These are phyloP conservation scores for Auriscalpium vulgare DNA, from an alignment of 768 basidiomycete genomes.

Conservation along the genomic window DNA sequence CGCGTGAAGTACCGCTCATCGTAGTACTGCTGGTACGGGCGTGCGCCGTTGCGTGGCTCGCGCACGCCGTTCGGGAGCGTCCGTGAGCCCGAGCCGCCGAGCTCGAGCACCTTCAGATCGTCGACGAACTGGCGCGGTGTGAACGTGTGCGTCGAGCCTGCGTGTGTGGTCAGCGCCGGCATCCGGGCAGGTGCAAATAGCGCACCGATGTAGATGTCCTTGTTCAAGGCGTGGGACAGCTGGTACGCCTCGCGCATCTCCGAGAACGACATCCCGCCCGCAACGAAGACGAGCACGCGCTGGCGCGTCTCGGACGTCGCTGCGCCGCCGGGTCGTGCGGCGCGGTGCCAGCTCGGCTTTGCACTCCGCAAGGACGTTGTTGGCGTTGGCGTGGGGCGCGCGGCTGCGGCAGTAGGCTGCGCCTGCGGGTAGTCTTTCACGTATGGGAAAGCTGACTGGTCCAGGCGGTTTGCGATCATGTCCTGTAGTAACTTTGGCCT, in stretches of 20 bases:
- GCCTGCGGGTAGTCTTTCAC: slow-evolving; percentile 69
- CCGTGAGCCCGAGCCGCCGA: slow-evolving; percentile 78
- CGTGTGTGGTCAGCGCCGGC: background rate
- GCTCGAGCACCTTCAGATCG: slow-evolving; percentile 80
- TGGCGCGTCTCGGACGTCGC: slow-evolving; percentile 47
- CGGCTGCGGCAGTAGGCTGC: slow-evolving; percentile 39
- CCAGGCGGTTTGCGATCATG: slow-evolving; percentile 70
- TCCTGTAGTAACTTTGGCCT: slow-evolving; percentile 43
- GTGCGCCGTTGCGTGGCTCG: slow-evolving; percentile 34
- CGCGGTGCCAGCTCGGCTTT: slow-evolving; percentile 85
- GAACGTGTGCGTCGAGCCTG: slow-evolving; percentile 84
- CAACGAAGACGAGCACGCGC: slow-evolving; percentile 82
- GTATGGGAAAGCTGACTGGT: slow-evolving; percentile 79
- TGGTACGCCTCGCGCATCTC: slow-evolving; percentile 88
- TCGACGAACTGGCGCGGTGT: slow-evolving; percentile 82
- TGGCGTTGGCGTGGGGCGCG: slow-evolving; percentile 33
- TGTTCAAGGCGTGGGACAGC: slow-evolving; percentile 64
- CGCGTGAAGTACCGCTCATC: slow-evolving; percentile 70
- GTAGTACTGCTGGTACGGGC: slow-evolving; percentile 67
- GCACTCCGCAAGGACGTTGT: slow-evolving; percentile 77
- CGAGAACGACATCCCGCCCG: slow-evolving; percentile 93
- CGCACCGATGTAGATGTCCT: slow-evolving; percentile 88
- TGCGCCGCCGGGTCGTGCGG: slow-evolving; percentile 39
- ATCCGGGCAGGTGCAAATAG: background rate
- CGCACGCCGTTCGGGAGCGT: slow-evolving; percentile 63